A percentile compares a stretch with the other conserved stretches of the same genome.
Conservation (phyloP, 768 basidiomycete species). For the Coprinopsis sp. region DNA sequence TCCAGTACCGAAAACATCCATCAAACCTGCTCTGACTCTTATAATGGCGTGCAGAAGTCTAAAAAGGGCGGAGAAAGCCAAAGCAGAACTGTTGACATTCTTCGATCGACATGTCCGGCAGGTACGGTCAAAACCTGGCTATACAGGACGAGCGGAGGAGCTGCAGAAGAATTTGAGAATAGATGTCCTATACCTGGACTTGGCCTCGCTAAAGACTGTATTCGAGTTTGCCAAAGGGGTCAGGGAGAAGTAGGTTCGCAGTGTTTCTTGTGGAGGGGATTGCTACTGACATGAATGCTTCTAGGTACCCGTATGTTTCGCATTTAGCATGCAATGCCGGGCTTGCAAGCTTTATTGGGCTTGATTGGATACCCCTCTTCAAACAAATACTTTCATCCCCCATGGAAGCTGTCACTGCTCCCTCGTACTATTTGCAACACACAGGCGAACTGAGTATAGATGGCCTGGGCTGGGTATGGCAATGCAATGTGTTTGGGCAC, state of each 20-base stretch:
- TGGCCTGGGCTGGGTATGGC: conserved; percentile 78
- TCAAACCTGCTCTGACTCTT: conserved; percentile 54
- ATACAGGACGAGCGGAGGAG: conserved; percentile 48
- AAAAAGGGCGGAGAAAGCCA: conserved; percentile 59
- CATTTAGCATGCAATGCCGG: conserved; percentile 83
- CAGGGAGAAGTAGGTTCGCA: conserved; percentile 41
- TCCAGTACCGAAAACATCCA: conserved; percentile 19
- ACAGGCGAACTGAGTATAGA: conserved; percentile 58
- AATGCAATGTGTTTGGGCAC: conserved; percentile 80
- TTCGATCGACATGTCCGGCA: conserved; percentile 51
- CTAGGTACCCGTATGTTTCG: conserved; percentile 75
- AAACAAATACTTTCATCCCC: conserved; percentile 45
- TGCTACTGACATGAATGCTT: conserved; percentile 1
- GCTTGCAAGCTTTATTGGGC: conserved; percentile 48
- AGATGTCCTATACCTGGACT: conserved; percentile 59
- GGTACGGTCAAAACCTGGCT: conserved; percentile 29
- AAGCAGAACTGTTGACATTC: conserved; percentile 43
- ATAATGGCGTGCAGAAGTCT: conserved; percentile 77
- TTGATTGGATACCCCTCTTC: conserved; percentile 46
- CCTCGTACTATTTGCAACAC: conserved; percentile 53
- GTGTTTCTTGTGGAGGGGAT: conserved; percentile 1
- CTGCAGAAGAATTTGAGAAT: conserved; percentile 61
- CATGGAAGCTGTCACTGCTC: conserved; percentile 46
- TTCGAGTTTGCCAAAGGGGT: conserved; percentile 58
- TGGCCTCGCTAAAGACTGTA: conserved; percentile 55